These are phyloP conservation scores for Echria macrotheca DNA, from an alignment of 495 filamentous ascomycete species.

Conservation along the genomic window DNA sequence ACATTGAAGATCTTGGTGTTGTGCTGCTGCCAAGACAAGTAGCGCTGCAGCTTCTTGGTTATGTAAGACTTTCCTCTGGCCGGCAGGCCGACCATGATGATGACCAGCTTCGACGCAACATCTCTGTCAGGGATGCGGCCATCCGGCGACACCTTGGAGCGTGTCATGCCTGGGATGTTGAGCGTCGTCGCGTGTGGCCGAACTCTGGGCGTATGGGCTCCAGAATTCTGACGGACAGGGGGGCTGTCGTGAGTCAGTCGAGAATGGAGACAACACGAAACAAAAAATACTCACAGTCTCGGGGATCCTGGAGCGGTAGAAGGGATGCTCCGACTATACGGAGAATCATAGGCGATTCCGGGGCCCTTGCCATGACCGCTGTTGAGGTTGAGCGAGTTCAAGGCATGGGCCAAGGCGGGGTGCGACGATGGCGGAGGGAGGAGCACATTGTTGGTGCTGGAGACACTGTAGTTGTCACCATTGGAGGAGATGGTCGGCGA, in stretches of 20 bases:
- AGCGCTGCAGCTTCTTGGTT: constrained; percentile 93
- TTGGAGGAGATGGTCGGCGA: constrained; percentile 24
- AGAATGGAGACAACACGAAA: not conserved
- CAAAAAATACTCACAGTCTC: constrained; percentile 39
- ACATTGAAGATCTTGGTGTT: constrained; percentile 96
- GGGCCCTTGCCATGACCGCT: constrained; percentile 10
- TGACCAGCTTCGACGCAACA: constrained; percentile 90
- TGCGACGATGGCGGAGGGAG: constrained; percentile 24
- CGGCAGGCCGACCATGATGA: constrained; percentile 92
- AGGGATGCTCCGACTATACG: constrained; percentile 43
- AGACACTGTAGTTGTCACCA: constrained; percentile 1
- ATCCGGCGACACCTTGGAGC: constrained; percentile 89
- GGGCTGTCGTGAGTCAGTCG: constrained; percentile 36
- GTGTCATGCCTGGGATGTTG: constrained; percentile 82
- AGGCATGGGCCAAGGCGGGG: constrained; percentile 28
- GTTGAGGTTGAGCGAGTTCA: constrained; percentile 34
- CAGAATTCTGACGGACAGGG: constrained; percentile 55
- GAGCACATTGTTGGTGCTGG: constrained; percentile 16
- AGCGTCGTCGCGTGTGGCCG: constrained; percentile 76
- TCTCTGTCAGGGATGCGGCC: constrained; percentile 87
- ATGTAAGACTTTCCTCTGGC: constrained; percentile 97
- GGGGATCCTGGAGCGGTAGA: constrained; percentile 52
- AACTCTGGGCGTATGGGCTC: constrained; percentile 53
- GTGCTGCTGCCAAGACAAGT: constrained; percentile 95
- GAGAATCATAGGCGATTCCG: constrained; percentile 35